Base-by-base conservation (phyloP, 371 early-diverging fungal genomes). In the Nematocida displodere region DNA sequence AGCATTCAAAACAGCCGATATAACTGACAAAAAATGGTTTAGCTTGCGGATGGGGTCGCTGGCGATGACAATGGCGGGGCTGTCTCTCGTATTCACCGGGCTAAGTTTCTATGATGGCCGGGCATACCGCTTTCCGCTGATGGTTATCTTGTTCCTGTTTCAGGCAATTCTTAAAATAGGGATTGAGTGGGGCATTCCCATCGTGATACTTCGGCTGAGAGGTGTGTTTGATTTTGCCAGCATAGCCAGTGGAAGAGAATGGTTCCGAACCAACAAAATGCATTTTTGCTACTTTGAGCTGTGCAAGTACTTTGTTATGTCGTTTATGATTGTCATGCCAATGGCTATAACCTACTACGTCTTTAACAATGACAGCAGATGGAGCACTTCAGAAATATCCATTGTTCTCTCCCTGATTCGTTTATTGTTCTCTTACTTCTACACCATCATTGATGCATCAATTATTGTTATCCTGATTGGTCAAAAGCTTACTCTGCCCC, bases 211-310 rank as follows among this genome's bases (percentile, higher is more conserved):
- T 24, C 40, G 17, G 8, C 0, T 44, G n/a, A 46, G 26, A 17
- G 28, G 31, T 29, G 59, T 59, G 15, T 58, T 67, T 58, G 58
- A 33, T 4, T 29, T 56, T 20, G 68, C 46, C 15, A 11, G 37
- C 2, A 52, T 67, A 4, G 0, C 22, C 31, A 59, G 50, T 34
- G 31, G 33, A 29, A 13, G 8, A 34, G 28, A 11, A n/a, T 71
- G 75, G 75, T 15, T 71, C 2, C 36, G 26, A 33, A 44, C 54
- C 4, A 71, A 71, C 63, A 47, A 29, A 33, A 47, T 61, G 52
- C 59, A 58, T 37, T 49, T 71, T 37, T 40, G 58, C 13, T 71
- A 59, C 59, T 71, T 71, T 59, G 75, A 71, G 29, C 37, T 71
- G 8, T 42, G 75, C 53, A 59, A 44, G 62, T 36, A 15, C 37